These are phyloP conservation scores for Lycium barbarum DNA, from an alignment of 257 asterid species.

Conservation along the genomic window DNA sequence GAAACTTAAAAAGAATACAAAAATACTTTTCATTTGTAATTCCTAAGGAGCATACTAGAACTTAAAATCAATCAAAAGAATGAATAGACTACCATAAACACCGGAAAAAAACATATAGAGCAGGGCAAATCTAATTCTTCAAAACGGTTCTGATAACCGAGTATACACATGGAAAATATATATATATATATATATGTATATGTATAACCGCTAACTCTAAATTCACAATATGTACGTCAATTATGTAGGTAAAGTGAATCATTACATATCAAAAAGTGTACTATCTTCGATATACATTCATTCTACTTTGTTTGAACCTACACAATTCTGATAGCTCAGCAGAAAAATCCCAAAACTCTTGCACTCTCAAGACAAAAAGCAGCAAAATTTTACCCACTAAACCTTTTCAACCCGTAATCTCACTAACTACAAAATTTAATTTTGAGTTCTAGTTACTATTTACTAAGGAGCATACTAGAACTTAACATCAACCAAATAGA, in stretches of 20 bases:
- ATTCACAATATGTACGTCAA: background rate
- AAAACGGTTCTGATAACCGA: too few species aligned
- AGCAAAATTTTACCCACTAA: background rate
- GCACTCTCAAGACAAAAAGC: background rate
- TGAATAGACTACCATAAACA: too few species aligned
- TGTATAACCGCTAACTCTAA: background rate
- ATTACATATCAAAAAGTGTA: constrained; percentile 32
- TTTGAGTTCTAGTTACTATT: background rate
- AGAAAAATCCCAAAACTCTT: background rate
- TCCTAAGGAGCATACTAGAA: background rate
- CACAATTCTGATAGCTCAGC: background rate
- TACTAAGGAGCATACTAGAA: background rate
- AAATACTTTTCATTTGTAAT: background rate
- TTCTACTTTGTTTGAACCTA: background rate
- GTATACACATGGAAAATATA: background rate
- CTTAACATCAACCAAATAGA: too few species aligned
- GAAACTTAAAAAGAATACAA: background rate
- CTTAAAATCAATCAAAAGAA: too few species aligned
- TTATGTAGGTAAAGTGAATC: constrained; percentile 2
- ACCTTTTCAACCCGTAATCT: background rate
- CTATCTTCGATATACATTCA: background rate
- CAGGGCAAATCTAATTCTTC: too few species aligned
- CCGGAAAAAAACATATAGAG: too few species aligned
- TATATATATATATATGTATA: too few species aligned
- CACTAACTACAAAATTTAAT: background rate